Base-by-base conservation (phyloP, 2,329 filamentous ascomycete species). In the Fusarium lateritium region DNA sequence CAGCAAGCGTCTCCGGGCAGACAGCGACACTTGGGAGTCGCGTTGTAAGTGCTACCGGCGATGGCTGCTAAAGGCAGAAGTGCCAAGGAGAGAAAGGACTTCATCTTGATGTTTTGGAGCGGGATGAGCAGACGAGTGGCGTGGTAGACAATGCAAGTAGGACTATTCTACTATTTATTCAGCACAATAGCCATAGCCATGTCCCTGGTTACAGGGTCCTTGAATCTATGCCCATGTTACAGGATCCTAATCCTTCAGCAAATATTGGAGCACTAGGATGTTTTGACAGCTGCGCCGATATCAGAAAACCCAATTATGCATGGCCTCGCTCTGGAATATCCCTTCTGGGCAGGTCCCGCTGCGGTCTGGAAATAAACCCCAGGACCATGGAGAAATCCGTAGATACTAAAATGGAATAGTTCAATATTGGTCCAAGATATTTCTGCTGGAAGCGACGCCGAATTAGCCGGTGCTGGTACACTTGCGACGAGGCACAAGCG, bases 1-100 rank as follows among this genome's bases (percentile, higher is more conserved):
- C 87, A 89, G 71, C 83, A 85, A 1, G 70, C 33, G 51, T 88
- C 85, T 17, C 81, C 82, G 2, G 86, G 86, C 34, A 84, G 81
- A 75, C 82, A 86, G 19, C 81, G 79, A 72, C 84, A 86, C 39
- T 66, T 72, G 44, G 67, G 15, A 52, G 45, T 38, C 31, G 66
- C 28, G 28, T 31, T 31, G 46, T 34, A 28, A 53, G 56, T 55
- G 28, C 43, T 43, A 34, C 53, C 47, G 28, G 60, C 39, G 22
- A 56, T n/a, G 33, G 58, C 56, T 45, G 62, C 44, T 22, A 74
- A 34, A 52, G 71, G 54, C 46, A 72, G 21, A 38, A 62, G 56
- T 21, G 56, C 56, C 46, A 69, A 31, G 34, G 62, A 60, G 10
- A 69, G 11, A 14, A 61, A 42, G 53, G 67, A 42, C 57, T 63